Percentiles rank a stretch among this genome's conserved stretches.
phyloP scores from a whole-genome alignment of 2,329 filamentous ascomycete species.

The Venturia asperata region DNA sequence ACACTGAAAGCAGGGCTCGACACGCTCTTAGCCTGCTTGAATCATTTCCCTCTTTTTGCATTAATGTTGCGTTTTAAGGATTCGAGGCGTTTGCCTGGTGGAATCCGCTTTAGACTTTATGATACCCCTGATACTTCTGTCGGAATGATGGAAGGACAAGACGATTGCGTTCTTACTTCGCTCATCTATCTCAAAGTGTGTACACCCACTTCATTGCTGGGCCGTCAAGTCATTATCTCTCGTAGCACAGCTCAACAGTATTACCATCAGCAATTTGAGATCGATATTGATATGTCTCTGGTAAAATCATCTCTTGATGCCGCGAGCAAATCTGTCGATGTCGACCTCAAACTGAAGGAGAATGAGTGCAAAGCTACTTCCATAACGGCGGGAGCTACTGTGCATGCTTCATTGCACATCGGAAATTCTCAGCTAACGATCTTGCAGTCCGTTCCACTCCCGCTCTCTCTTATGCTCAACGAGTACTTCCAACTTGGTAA shows the following conservation, averaged over 20 bases:
- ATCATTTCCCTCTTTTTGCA: slow-evolving; percentile 96
- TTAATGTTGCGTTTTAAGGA: slow-evolving; percentile 95
- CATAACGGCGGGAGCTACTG: no score
- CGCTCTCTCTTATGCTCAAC: slow-evolving; percentile 89
- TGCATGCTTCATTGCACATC: not conserved
- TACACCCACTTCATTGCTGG: not conserved
- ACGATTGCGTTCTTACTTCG: slow-evolving; percentile 54
- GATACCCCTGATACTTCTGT: slow-evolving; percentile 49
- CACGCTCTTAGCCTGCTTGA: slow-evolving; percentile 84
- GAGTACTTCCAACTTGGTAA: slow-evolving; percentile 94
- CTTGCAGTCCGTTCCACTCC: slow-evolving; percentile 72
- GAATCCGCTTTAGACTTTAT: slow-evolving; percentile 80
- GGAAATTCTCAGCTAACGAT: not conserved
- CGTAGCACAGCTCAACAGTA: no score
- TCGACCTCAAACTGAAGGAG: no score
- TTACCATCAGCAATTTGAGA: not conserved
- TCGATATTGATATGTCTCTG: not conserved
- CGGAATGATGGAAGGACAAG: slow-evolving; percentile 32
- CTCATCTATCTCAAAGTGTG: slow-evolving; percentile 79
- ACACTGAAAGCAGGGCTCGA: slow-evolving; percentile 85
- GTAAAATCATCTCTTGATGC: not conserved
- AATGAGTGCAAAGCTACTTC: no score
- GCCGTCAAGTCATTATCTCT: no score
- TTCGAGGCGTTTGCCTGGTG: slow-evolving; percentile 77
- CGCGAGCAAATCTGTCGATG: not conserved